A percentile compares a stretch with the other conserved stretches of the same genome.
phyloP scores from a whole-genome alignment of 139 green algal species.

The Chlorella sp. region DNA sequence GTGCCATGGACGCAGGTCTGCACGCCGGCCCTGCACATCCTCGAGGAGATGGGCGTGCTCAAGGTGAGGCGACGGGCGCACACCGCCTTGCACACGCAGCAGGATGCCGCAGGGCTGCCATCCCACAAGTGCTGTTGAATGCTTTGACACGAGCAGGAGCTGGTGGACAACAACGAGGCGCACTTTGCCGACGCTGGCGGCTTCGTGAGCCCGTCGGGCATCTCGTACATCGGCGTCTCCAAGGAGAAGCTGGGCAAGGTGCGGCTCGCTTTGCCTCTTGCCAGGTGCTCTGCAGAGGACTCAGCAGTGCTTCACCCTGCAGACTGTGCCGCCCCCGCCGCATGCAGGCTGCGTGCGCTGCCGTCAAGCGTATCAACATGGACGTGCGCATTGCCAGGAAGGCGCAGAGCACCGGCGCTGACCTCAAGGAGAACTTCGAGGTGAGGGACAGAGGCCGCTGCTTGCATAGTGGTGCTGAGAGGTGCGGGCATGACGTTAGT shows the following conservation, averaged over 20 bases:
- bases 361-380: constrained; percentile 81
- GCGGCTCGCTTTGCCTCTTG: too few relatives aligned
- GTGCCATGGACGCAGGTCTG: constrained; percentile 41
- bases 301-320: too few relatives aligned
- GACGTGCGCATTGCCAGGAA: constrained; percentile 68
- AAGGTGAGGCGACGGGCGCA: too few relatives aligned
- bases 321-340: too few relatives aligned
- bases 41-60: constrained; percentile 58
- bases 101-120: too few relatives aligned
- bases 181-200: constrained; percentile 80
- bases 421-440: constrained; percentile 82
- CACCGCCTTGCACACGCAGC: too few relatives aligned
- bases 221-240: constrained; percentile 75
- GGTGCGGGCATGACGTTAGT: too few relatives aligned
- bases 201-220: constrained; percentile 68
- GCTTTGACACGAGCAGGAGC: too few relatives aligned
- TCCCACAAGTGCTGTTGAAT: too few relatives aligned
- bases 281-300: too few relatives aligned
- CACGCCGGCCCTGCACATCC: constrained; percentile 74
- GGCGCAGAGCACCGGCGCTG: constrained; percentile 43
- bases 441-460: constrained; percentile 36
- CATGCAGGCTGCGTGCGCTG: constrained; percentile 62
- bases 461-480: too few relatives aligned
- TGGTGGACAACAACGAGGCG: constrained; percentile 74
- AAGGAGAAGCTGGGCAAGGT: constrained; percentile 15